A percentile compares a stretch with the other conserved stretches of the same genome.
phyloP scores from a whole-genome alignment of 345 rosid genomes.

The Salix suchowensis region DNA sequence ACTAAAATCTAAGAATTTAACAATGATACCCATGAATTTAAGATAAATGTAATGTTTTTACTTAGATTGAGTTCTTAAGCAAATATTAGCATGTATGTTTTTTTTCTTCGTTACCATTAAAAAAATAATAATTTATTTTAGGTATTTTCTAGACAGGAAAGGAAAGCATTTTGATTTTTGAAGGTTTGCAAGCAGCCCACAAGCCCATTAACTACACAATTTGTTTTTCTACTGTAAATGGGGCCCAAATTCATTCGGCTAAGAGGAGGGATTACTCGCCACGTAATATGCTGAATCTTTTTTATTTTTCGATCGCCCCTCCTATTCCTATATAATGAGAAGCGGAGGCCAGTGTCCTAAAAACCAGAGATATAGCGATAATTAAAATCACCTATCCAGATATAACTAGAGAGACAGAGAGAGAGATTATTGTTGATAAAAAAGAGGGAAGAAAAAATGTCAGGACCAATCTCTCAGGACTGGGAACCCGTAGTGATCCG shows the following conservation, averaged over 20 bases:
- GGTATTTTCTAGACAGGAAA: too few species aligned
- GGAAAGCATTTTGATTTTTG: too few species aligned
- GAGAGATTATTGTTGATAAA: not conserved
- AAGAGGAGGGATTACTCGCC: not conserved
- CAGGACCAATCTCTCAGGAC: conserved; percentile 32
- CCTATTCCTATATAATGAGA: not conserved
- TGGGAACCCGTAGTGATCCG: conserved; percentile 35
- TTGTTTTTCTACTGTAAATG: too few species aligned
- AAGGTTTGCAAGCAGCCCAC: not conserved
- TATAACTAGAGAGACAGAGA: not conserved
- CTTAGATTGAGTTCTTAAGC: too few species aligned
- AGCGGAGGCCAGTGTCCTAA: not conserved
- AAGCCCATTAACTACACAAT: not conserved
- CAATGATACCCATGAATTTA: too few species aligned
- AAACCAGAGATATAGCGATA: not conserved
- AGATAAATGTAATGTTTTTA: too few species aligned
- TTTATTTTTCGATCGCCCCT: not conserved
- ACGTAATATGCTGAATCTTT: not conserved
- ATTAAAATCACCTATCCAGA: too few species aligned
- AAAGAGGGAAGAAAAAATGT: conserved; percentile 1
- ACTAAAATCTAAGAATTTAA: too few species aligned
- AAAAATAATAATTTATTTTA: too few species aligned
- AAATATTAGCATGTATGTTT: too few species aligned
- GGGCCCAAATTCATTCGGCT: not conserved
- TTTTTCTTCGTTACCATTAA: too few species aligned